Evolutionary conservation across 192 early-diverging fungal species (phyloP).

Genomic region (Backusella circina): DNA sequence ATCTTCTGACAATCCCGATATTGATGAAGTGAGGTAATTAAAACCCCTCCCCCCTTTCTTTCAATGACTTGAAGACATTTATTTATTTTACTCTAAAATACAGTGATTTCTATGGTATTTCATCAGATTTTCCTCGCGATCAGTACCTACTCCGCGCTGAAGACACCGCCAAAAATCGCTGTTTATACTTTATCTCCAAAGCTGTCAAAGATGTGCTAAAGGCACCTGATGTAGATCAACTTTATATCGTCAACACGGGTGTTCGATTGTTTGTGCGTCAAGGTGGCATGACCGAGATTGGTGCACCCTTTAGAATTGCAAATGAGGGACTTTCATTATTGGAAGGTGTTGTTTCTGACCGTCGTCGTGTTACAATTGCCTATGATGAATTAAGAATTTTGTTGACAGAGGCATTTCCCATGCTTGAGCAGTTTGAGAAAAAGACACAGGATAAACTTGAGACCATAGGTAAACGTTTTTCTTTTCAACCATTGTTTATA

Average conservation of each 20-base stretch:
- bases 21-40: constrained; percentile 41
- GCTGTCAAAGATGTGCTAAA: constrained; percentile 72
- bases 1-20: constrained; percentile 50
- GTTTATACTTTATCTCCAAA: constrained; percentile 81
- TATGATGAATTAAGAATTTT: constrained; percentile 45
- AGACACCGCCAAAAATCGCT: constrained; percentile 58
- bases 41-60: too few species aligned
- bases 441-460: not conserved
- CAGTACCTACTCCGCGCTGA: constrained; percentile 89
- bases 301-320: constrained; percentile 61
- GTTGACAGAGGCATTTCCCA: constrained; percentile 47
- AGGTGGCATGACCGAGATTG: constrained; percentile 45
- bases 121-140: constrained; percentile 65
- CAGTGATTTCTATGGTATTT: constrained; percentile 68
- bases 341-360: constrained; percentile 44
- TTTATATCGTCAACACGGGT: constrained; percentile 90
- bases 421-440: constrained; percentile 25
- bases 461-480: not conserved
- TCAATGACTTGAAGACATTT: not conserved
- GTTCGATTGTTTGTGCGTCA: constrained; percentile 83
- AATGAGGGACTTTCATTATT: constrained; percentile 66
- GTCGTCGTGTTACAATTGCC: constrained; percentile 41
- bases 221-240: constrained; percentile 54
- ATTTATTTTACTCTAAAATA: not conserved
- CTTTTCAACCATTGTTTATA: too few species aligned